A percentile compares a stretch with the other conserved stretches of the same genome.
These are phyloP conservation scores for Gaultheria prostrata DNA, from an alignment of 148 eudicot genomes.

Conservation along the genomic window DNA sequence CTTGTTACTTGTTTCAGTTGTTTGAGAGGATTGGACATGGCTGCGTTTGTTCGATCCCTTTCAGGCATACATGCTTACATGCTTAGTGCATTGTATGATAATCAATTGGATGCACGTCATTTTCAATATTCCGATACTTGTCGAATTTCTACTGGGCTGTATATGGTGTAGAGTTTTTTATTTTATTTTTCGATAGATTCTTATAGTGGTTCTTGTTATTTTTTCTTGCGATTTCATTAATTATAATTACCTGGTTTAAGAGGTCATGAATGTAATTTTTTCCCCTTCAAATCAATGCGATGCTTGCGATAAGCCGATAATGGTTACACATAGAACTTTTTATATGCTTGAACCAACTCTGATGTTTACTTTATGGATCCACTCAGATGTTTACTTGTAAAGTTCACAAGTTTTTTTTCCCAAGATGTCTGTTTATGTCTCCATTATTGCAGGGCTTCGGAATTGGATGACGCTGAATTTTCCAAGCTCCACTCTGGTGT, in stretches of 20 bases:
- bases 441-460: constrained; percentile 48
- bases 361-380: neutral
- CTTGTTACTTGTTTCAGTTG: neutral
- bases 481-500: constrained; percentile 61
- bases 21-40: neutral
- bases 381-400: neutral
- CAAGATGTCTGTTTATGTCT: neutral
- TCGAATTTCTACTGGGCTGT: neutral
- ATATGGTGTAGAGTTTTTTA: neutral
- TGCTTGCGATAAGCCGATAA: neutral
- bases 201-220: neutral
- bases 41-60: neutral
- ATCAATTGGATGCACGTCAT: neutral
- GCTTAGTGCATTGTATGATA: neutral
- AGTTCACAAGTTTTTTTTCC: neutral
- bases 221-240: neutral
- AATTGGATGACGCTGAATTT: constrained; percentile 70
- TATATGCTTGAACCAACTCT: neutral
- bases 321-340: neutral
- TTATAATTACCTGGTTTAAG: neutral
- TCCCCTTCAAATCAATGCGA: neutral
- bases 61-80: neutral
- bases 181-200: neutral
- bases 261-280: neutral
- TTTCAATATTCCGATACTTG: neutral